A percentile compares a stretch with the other conserved stretches of the same genome.
Evolutionary conservation across 2,329 filamentous ascomycete genomes (phyloP).

Genomic region (Aspergillus cejpii): DNA sequence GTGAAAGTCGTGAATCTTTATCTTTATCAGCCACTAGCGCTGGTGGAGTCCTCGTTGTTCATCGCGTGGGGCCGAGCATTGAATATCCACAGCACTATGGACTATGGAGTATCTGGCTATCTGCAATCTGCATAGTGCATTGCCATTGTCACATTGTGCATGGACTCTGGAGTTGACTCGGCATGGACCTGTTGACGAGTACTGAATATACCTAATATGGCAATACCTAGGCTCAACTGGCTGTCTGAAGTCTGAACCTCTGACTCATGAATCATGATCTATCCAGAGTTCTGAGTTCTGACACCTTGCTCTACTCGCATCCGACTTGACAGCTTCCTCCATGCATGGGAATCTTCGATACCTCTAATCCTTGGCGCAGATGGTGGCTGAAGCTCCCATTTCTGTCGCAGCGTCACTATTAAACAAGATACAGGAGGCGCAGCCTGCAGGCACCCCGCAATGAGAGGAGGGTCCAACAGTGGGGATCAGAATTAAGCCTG

Average conservation of each 20-base stretch:
- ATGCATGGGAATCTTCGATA: not conserved
- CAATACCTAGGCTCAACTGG: not conserved
- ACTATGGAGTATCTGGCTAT: no score
- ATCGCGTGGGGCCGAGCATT: constrained; percentile 12
- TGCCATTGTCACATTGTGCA: no score
- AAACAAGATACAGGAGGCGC: not conserved
- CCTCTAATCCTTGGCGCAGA: not conserved
- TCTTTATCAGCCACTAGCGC: constrained; percentile 11
- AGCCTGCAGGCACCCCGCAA: not conserved
- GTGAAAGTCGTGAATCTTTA: not conserved
- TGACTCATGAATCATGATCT: no score
- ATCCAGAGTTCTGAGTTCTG: no score
- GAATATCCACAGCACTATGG: not conserved
- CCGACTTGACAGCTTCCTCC: not conserved
- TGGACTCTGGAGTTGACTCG: not conserved
- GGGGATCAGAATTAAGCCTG: not conserved
- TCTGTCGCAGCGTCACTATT: not conserved
- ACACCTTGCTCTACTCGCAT: no score
- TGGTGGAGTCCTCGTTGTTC: constrained; percentile 13
- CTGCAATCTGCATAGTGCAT: no score
- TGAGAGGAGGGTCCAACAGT: not conserved
- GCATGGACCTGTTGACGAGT: no score
- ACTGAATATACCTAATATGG: not conserved
- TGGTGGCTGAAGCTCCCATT: no score
- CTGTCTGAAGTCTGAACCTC: no score